Base-by-base conservation (phyloP, 305 asterid species). In the Fraxinus latifolia region DNA sequence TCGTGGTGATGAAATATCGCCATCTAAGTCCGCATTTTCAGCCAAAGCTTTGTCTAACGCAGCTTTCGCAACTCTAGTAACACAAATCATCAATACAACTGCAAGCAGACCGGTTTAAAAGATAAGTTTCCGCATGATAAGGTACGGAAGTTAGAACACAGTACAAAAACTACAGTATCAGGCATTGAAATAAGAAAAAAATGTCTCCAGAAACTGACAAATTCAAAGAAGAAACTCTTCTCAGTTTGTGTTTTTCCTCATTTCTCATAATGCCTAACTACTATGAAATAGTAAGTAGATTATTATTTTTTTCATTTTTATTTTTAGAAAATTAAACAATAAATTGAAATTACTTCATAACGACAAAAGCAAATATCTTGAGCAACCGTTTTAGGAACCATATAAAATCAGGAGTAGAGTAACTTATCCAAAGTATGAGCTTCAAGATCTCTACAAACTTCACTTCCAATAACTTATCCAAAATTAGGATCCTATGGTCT, bases 21-120 rank as follows among this genome's bases (percentile, higher is more conserved):
- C 86, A 7, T 90, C 92, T 44, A 78, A 39, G 39, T 90, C 95
- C 79, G 88, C 93, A 19, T 88, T 94, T 86, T 95, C 98, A 21
- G 97, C 98, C 89, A 95, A 90, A 3, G 98, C 98, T 81, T 92
- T 96, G 1, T 94, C 99, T 67, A 96, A 82, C 75, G 99, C 96
- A 7, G 93, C 87, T 88, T 92, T 96, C 5, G 99, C 99, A 53
- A 96, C 97, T 88, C 93, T 89, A 1, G 88, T 94, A 71, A 94
- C 91, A 42, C 95, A 91, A 71, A 90, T 83, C 9, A 96, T 84
- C 71, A 93, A 82, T 72, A 90, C n/a, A 70, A 84, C 98, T 96
- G 94, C 90, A 87, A 83, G 75, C 11, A 80, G 23, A 78, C 50
- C 17, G 44, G 75, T 55, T 23, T 53, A n/a, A 15, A n/a, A 17